Evolutionary conservation across 352 stramenopile genomes (phyloP).

Genomic region (Phytophthora hibernalis): DNA sequence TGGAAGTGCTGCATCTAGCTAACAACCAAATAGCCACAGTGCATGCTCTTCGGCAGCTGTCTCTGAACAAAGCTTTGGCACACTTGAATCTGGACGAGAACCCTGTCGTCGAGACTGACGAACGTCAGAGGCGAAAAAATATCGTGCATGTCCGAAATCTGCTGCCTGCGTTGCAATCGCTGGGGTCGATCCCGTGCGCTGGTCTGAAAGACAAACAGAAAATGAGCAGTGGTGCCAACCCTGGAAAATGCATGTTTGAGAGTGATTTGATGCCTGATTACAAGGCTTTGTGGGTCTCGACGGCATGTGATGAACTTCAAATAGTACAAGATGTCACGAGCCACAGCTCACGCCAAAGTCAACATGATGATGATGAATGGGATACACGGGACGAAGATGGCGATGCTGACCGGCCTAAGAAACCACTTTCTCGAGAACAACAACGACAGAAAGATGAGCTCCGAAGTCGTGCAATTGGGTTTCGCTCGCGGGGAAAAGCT

Average conservation of each 20-base stretch:
- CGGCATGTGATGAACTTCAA: constrained; percentile 60
- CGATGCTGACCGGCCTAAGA: constrained; percentile 37
- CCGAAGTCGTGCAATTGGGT: constrained; percentile 62
- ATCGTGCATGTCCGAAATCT: constrained; percentile 85
- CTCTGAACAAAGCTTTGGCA: constrained; percentile 72
- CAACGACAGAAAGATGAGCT: constrained; percentile 78
- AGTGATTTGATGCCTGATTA: constrained; percentile 45
- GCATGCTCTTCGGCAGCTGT: constrained; percentile 68
- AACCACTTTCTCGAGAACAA: constrained; percentile 54
- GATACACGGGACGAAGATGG: constrained; percentile 43
- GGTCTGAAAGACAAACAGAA: constrained; percentile 75
- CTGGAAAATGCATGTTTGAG: constrained; percentile 56
- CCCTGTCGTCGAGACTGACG: constrained; percentile 67
- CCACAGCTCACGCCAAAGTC: constrained; percentile 16
- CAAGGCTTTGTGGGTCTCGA: constrained; percentile 57
- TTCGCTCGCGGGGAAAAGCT: constrained; percentile 68
- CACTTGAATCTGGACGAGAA: constrained; percentile 84
- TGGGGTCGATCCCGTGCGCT: constrained; percentile 63
- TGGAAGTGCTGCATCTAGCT: constrained; percentile 66
- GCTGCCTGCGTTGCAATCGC: constrained; percentile 61
- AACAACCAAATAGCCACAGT: constrained; percentile 58
- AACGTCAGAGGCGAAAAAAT: constrained; percentile 69
- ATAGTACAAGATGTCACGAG: constrained; percentile 51
- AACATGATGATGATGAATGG: constrained; percentile 34
- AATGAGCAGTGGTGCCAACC: constrained; percentile 1